phyloP scores from a whole-genome alignment of 2,329 filamentous ascomycete genomes.

The Pezicula neosporulosa region DNA sequence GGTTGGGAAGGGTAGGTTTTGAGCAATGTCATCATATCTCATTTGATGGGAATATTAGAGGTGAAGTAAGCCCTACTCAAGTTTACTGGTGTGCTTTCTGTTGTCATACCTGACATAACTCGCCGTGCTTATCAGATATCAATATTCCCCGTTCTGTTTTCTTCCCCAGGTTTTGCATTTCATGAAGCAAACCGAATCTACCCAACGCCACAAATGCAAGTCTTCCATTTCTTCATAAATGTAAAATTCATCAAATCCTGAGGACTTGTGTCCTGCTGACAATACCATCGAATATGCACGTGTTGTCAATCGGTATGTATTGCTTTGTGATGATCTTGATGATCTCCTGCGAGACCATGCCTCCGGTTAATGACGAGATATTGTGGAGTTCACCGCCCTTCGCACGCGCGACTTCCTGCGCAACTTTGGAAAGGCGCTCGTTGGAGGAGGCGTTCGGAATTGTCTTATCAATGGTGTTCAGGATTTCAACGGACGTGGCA shows the following conservation, averaged over 20 bases:
- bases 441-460: slow-evolving; percentile 46
- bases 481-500: slow-evolving; percentile 50
- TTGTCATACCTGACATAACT: no score
- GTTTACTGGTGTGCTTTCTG: no score
- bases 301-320: slow-evolving; percentile 69
- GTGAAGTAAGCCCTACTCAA: no score
- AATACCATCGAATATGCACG: slow-evolving; percentile 68
- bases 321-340: slow-evolving; percentile 83
- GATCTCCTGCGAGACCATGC: slow-evolving; percentile 93
- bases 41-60: no score
- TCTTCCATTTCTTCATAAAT: neutral
- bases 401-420: slow-evolving; percentile 70
- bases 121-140: no score
- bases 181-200: no score
- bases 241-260: slow-evolving; percentile 16
- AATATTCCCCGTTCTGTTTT: no score
- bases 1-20: no score
- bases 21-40: no score
- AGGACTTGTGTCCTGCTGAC: slow-evolving; percentile 27
- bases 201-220: no score
- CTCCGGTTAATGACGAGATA: slow-evolving; percentile 80
- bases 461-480: slow-evolving; percentile 39
- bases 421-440: slow-evolving; percentile 48
- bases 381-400: slow-evolving; percentile 89
- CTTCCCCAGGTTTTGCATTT: no score